phyloP scores from a whole-genome alignment of 2,329 filamentous ascomycete genomes.

The Xylariales sp. region DNA sequence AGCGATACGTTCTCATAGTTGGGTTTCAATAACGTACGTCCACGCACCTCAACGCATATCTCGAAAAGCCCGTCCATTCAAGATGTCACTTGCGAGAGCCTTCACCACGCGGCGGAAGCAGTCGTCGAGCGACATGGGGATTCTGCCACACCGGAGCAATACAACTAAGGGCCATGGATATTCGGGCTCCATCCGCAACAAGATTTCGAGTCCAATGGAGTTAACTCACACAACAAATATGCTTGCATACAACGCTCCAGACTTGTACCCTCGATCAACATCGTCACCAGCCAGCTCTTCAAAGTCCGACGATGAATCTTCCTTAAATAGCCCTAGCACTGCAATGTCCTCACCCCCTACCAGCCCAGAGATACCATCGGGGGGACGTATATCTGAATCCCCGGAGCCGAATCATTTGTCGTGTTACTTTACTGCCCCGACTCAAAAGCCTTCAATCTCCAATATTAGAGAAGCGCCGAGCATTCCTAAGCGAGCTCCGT shows the following conservation, averaged over 20 bases:
- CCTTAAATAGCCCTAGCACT: constrained; percentile 69
- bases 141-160: constrained; percentile 61
- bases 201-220: constrained; percentile 89
- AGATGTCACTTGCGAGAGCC: constrained; percentile 74
- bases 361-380: constrained; percentile 72
- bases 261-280: constrained; percentile 70
- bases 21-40: not conserved
- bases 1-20: not conserved
- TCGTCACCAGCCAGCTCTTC: constrained; percentile 62
- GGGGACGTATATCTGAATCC: constrained; percentile 65
- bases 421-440: constrained; percentile 70
- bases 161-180: constrained; percentile 59
- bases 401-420: constrained; percentile 75
- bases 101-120: constrained; percentile 78
- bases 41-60: constrained; percentile 15
- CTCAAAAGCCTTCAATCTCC: constrained; percentile 55
- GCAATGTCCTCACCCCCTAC: constrained; percentile 71
- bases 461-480: constrained; percentile 67
- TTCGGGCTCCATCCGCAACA: constrained; percentile 65
- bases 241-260: constrained; percentile 92
- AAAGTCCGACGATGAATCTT: constrained; percentile 75
- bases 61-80: constrained; percentile 41
- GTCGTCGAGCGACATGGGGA: constrained; percentile 56
- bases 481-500: constrained; percentile 82
- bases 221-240: constrained; percentile 96